Evolutionary conservation across 371 early-diverging fungal species (phyloP).

Genomic region (Globomyces sp.): DNA sequence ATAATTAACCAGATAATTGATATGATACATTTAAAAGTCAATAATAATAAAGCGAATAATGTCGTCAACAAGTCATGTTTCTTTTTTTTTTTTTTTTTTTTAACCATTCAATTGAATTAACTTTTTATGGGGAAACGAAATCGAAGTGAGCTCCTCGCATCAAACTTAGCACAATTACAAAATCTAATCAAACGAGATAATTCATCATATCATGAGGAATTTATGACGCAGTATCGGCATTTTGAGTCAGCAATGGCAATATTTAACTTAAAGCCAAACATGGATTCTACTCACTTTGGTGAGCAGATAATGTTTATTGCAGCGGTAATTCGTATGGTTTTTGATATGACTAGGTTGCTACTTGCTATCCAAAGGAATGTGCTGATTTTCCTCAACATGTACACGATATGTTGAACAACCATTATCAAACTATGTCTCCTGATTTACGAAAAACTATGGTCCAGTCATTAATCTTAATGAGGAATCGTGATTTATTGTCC

Average conservation of each 20-base stretch:
- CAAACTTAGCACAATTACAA: slow-evolving; percentile 93
- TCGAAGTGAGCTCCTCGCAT: slow-evolving; percentile 37
- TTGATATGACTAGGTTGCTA: neutral
- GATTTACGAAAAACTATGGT: slow-evolving; percentile 85
- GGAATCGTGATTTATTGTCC: slow-evolving; percentile 76
- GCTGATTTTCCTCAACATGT: slow-evolving; percentile 75
- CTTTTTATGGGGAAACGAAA: slow-evolving; percentile 35
- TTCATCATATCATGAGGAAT: slow-evolving; percentile 88
- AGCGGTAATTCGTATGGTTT: neutral
- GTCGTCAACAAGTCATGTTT: no score
- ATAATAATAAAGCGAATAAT: no score
- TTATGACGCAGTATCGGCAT: slow-evolving; percentile 88
- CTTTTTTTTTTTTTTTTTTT: no score
- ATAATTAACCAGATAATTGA: no score
- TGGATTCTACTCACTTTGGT: slow-evolving; percentile 75
- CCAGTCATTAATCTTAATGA: slow-evolving; percentile 84
- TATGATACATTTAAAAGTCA: no score
- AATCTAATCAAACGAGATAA: slow-evolving; percentile 95
- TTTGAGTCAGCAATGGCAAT: slow-evolving; percentile 83
- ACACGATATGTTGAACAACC: slow-evolving; percentile 73
- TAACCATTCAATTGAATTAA: no score
- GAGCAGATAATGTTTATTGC: slow-evolving; percentile 75
- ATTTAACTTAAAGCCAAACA: slow-evolving; percentile 84
- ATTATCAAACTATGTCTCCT: slow-evolving; percentile 74
- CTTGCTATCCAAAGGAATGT: slow-evolving; percentile 79